Evolutionary conservation across 345 rosid species (phyloP), one percentile per base, ranked within the genome.

Genomic region (Gossypium turneri): DNA sequence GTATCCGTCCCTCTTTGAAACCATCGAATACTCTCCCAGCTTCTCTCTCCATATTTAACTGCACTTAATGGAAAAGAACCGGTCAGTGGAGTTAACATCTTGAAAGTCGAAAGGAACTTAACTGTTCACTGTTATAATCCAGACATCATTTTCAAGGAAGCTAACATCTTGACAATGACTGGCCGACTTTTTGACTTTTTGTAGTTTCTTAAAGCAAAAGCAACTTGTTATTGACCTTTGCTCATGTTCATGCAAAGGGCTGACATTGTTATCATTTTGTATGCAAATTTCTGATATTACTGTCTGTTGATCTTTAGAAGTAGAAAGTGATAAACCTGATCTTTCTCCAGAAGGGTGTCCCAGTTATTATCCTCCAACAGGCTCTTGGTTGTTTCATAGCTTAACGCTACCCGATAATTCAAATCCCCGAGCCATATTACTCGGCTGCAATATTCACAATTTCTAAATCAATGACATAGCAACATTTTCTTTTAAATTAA

Each of bases 351-450:
- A 58, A 95, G 80, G 47, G 89, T 61, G 70, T 90, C 91, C 97
- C 98, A 95, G 66, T 91, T 91, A 76, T 90, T 82, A 19, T 83
- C 93, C 81, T 91, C 91, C 77, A 95, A 73, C 47, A 91, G 81
- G 38, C 75, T 11, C 76, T 77, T 90, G 5, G 99, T 86, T 80
- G 93, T 92, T 70, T 93, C 97, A 11, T 95, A 95, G 75, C 94
- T 88, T 78, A 93, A 80, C 4, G 94, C 84, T 12, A 93, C 84
- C 69, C 98, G 84, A 55, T 95, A 93, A 77, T 95, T 95, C 79
- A 93, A 79, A 76, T 95, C 99, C 80, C 98, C 99, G 62, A 95
- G 85, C 98, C 98, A 95, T 79, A 93, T 81, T 60, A 95, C 83
- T 61, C 96, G 97, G 78, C 98, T 92, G 85, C 83, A 62, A 25